Evolutionary conservation across 106 monocot genomes (phyloP), one percentile per base, ranked within the genome.

Genomic region (Xerophyta viscosa): DNA sequence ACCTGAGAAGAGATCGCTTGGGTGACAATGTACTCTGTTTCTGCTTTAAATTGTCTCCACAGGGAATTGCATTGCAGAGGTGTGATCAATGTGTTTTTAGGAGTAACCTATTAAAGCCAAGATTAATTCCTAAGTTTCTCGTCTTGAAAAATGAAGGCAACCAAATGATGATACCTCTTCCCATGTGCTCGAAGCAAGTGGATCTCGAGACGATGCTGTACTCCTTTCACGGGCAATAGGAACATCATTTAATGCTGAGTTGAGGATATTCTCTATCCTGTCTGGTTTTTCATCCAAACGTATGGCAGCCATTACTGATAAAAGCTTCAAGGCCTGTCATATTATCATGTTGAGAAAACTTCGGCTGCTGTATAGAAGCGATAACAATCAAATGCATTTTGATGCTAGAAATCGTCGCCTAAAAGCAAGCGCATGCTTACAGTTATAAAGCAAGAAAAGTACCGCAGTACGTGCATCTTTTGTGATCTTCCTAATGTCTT

Each of bases 1-100:
- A 60, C 92, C 92, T 93, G 92, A 67, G 83, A 80, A 54, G 83
- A 60, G 69, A 87, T 87, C 27, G 92, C 87, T 44, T 93, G 92
- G 12, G 92, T 77, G 15, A 93, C 87, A 47, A 60, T 80, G 45
- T 77, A 93, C 45, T 93, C 92, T 0, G 87, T 93, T 61, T 87
- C 92, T 55, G 77, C 43, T 18, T 74, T 80, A 45, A 93, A 88
- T 67, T 93, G 92, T 33, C 92, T 83, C 92, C 92, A 93, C 57
- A 93, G 65, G 46, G 83, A 77, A 57, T 87, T 93, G 60, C 92
- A 93, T 15, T 87, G 92, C 19, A 87, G 83, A 30, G 92, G 92
- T 31, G 87, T 83, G 41, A 93, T 75, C 50, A 93, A 77, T 24
- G 92, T 93, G 52, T 69, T 77, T 41, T 64, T 62, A 48, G 67